Evolutionary conservation across 1,284 basidiomycete species (phyloP).

Genomic region (Paramarasmius palmivorus): DNA sequence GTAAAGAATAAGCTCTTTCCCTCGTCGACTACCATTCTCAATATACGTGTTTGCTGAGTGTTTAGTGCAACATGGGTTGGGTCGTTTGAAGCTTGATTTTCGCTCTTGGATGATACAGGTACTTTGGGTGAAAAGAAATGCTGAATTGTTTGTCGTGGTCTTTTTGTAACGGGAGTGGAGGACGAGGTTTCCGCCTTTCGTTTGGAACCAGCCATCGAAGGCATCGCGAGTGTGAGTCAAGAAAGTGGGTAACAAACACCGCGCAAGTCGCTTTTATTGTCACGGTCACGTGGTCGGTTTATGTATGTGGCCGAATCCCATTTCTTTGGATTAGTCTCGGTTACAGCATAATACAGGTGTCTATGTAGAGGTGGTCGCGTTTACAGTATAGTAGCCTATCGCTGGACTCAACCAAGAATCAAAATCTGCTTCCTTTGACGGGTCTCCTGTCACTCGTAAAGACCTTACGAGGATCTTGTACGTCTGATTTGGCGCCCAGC

Average conservation of each 20-base stretch:
- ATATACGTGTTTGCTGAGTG: slow-evolving; percentile 11
- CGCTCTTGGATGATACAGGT: slow-evolving; percentile 7
- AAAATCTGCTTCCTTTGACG: slow-evolving; percentile 54
- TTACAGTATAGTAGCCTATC: slow-evolving; percentile 25
- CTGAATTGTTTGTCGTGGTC: slow-evolving; percentile 7
- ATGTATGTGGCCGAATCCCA: too few relatives aligned
- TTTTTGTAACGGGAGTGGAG: slow-evolving; percentile 4
- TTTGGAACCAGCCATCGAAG: slow-evolving; percentile 4
- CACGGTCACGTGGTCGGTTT: neutral
- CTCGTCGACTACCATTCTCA: slow-evolving; percentile 16
- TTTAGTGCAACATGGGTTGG: slow-evolving; percentile 13
- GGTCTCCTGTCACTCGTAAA: slow-evolving; percentile 58
- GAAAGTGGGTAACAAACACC: neutral
- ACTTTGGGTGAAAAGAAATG: slow-evolving; percentile 15
- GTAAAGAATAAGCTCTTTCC: slow-evolving; percentile 17
- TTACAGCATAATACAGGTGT: too few relatives aligned
- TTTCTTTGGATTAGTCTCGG: too few relatives aligned
- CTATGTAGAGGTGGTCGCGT: neutral
- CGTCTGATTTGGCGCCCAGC: slow-evolving; percentile 52
- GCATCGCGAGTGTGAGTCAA: neutral
- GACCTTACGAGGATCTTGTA: slow-evolving; percentile 64
- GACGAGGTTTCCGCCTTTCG: slow-evolving; percentile 4
- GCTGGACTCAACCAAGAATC: slow-evolving; percentile 52
- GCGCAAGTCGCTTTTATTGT: neutral
- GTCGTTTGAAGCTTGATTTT: slow-evolving; percentile 10